A percentile compares a stretch with the other conserved stretches of the same genome.
Evolutionary conservation across 495 filamentous ascomycete genomes (phyloP).

Genomic region (Sporormia fimetaria): DNA sequence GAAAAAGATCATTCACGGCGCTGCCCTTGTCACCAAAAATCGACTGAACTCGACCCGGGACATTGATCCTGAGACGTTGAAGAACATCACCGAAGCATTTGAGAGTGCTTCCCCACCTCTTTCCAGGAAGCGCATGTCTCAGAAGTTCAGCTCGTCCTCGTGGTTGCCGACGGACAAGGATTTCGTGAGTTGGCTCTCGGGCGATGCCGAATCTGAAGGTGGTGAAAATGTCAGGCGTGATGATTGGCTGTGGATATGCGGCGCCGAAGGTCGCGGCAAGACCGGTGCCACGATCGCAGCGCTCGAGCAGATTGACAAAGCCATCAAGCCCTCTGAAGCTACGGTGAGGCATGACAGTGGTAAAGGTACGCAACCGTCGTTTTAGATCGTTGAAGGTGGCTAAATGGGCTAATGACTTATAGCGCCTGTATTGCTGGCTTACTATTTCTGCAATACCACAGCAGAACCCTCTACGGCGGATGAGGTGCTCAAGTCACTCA

Average conservation of each 20-base stretch:
- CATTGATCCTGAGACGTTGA: conserved; percentile 29
- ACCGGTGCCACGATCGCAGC: conserved; percentile 27
- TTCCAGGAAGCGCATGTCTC: conserved; percentile 27
- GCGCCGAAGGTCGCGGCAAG: conserved; percentile 14
- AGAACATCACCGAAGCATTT: conserved; percentile 24
- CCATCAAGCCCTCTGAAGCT: conserved; percentile 14
- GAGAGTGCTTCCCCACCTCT: conserved; percentile 4
- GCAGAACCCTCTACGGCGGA: conserved; percentile 31
- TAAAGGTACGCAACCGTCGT: no score
- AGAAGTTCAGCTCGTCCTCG: conserved; percentile 27
- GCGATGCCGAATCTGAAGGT: neutral
- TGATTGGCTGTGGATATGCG: conserved; percentile 32
- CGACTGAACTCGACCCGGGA: conserved; percentile 30
- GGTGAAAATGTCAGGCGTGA: conserved; percentile 3
- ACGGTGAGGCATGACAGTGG: no score
- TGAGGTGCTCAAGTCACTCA: conserved; percentile 33
- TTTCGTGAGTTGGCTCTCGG: conserved; percentile 28
- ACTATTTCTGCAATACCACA: conserved; percentile 35
- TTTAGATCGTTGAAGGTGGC: no score
- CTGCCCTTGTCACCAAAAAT: conserved; percentile 30
- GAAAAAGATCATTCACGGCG: conserved; percentile 29
- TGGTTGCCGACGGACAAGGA: conserved; percentile 32
- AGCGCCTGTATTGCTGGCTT: conserved; percentile 32
- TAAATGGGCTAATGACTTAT: no score
- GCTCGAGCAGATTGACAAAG: conserved; percentile 22